Evolutionary conservation across 148 eudicot genomes (phyloP), one percentile per base, ranked within the genome.

Genomic region (Fagopyrum esculentum): DNA sequence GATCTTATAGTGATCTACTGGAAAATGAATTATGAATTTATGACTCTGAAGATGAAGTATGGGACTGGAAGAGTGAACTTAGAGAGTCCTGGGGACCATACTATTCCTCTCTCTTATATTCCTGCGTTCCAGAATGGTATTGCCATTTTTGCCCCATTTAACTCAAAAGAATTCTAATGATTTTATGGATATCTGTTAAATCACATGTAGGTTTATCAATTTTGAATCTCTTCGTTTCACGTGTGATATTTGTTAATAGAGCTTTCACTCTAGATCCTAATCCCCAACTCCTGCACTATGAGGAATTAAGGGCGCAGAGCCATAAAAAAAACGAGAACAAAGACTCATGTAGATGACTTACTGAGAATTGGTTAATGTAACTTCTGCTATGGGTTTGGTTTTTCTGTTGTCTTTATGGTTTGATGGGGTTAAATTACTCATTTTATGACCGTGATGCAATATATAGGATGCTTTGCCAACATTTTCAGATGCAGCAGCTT

Each of bases 401-500:
- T 49, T 72, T 26, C 6, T 17, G 7, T 9, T 19, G 44, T 71
- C 57, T 57, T 71, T 10, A 46, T 75, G 45, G 69, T 8, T 17
- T 17, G 52, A 16, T 45, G 51, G 77, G 5, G 22, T 43, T 29
- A 5, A 47, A 30, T 51, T 40, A 69, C 75, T 61, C 73, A 71
- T 59, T 61, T 64, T 43, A 55, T 13, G 76, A 35, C 69, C 80
- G 72, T 80, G 76, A 77, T 71, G 78, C 81, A 73, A 69, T 66
- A 40, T 35, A 66, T 83, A 95, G 98, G 99, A 95, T 89, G 92
- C 96, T 77, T 86, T 95, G 84, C 99, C 99, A 9, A 95, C 99
- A 73, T 95, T 95, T 89, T 89, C 99, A 77, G 84, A 92, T 79
- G 90, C 76, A 49, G 96, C 92, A 83, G 99, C 99, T 56, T 87